Evolutionary conservation across 441 rosid genomes (phyloP).

Genomic region (Aleurites moluccanus): DNA sequence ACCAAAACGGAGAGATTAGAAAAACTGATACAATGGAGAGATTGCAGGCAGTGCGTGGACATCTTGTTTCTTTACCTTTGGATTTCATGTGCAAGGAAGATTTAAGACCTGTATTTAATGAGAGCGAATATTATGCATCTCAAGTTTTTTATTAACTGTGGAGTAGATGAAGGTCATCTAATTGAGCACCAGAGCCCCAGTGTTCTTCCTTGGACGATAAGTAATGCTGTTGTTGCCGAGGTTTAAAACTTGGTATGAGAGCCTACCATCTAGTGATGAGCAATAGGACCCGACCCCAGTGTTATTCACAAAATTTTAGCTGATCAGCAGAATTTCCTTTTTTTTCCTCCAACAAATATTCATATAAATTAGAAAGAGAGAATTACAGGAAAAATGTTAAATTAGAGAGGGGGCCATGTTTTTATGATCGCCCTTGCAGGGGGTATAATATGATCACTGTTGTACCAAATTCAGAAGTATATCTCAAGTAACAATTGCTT

Average conservation of each 20-base stretch:
- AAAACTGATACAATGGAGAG: constrained; percentile 66
- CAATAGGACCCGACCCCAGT: neutral
- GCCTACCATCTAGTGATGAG: neutral
- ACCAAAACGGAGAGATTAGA: constrained; percentile 61
- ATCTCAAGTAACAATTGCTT: neutral
- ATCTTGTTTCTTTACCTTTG: constrained; percentile 92
- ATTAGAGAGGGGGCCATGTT: neutral
- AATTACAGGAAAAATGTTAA: neutral
- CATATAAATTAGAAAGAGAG: constrained; percentile 5
- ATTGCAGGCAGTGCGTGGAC: constrained; percentile 67
- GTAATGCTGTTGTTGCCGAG: too few species aligned
- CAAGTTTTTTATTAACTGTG: constrained; percentile 77
- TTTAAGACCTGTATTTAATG: constrained; percentile 91
- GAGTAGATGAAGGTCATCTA: constrained; percentile 7
- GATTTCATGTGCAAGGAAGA: constrained; percentile 96
- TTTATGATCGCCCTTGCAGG: neutral
- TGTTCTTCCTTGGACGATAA: neutral
- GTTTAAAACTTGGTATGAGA: neutral
- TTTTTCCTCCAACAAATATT: neutral
- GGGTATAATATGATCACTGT: constrained; percentile 2
- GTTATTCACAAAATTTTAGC: neutral
- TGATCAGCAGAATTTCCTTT: neutral
- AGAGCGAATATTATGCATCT: constrained; percentile 95
- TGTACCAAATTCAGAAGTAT: constrained; percentile 1
- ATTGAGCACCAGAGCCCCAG: neutral